Base-by-base conservation (phyloP, 2,329 filamentous ascomycete genomes). In the Claviceps quebecensis region DNA sequence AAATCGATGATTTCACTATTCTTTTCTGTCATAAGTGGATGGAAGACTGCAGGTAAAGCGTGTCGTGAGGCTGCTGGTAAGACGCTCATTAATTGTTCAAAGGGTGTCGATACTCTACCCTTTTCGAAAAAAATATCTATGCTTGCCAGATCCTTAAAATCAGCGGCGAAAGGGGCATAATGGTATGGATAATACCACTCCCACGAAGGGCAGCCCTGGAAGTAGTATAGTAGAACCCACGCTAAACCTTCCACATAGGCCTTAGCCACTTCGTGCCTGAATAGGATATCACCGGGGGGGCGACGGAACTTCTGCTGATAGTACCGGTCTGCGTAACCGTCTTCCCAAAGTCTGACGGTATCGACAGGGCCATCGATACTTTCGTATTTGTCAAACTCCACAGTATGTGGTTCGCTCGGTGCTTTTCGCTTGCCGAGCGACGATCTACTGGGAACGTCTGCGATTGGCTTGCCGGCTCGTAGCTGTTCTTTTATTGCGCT, bases 121-220 rank as follows among this genome's bases (percentile, higher is more conserved):
- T 90, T 87, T 53, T 87, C 78, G 59, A 98, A 98, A 17, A 77
- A 72, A 57, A 95, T 80, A 36, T 86, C 75, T 74, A 95, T 81
- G 58, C 88, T 82, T 49, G 76, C 79, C 45, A 98, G 75, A 52
- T 90, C 83, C 53, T 86, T 83, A 66, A 98, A 98, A 66, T 98
- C 93, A 49, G 89, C 86, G 2, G 93, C 93, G 64, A 98, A 98
- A 3, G 94, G 93, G 1, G 93, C 94, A 64, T 98, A 98, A 65
- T 98, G 93, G 63, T 97, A 95, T 0, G 93, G 93, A 63, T 96
- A 98, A 66, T 93, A 98, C 93, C 93, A 98, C 49, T 91, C 94
- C 93, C 94, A 98, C 0, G 89, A 96, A 22, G 93, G 89, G 61
- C 93, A 98, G 26, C 93, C 93, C 67, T 98, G 93, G 67, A 96